Base-by-base conservation (phyloP, 2,329 filamentous ascomycete genomes). In the Davidsoniella eucalypti region DNA sequence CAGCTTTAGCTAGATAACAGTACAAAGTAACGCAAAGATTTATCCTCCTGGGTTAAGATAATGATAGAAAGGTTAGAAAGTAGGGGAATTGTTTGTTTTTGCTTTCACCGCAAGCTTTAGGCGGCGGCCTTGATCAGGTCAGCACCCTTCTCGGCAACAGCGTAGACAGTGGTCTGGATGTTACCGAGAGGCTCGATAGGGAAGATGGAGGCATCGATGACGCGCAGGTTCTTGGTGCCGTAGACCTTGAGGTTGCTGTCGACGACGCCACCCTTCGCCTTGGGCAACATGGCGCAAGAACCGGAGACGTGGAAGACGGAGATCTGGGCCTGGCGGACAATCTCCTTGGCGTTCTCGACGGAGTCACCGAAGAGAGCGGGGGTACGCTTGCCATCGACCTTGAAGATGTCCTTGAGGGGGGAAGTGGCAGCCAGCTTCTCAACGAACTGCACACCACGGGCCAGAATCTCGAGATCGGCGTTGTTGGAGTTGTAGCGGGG, bases 401-500 rank as follows among this genome's bases (percentile, higher is more conserved):
- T 64, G 33, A 72, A 57, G 54, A 70, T 62, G n/a, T 61, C 57
- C 29, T 58, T 60, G 50, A 72, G 66, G 0, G 68, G 66, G 0
- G 60, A 57, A 41, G 67, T 63, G 16, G 54, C 72, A 12, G 58
- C 56, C 16, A 64, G 44, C 10, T 53, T 52, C 54, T 62, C 67
- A 29, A 69, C 64, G 50, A 70, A 66, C 38, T 66, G 67, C 5
- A 69, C 63, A 8, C 63, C 65, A 23, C 65, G 62, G 1, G 63
- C 65, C 18, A 75, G 66, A 7, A 65, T 67, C 60, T 77, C 74
- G 44, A 79, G 58, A 56, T 80, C 76, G 23, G 76, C 65, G 4
- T 73, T 69, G 55, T 77, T 62, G 4, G 67, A 67, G 57, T 79
- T 69, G 63, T 69, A 78, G 23, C 68, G 67, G 16, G 73, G 72